Percentiles rank a stretch among this genome's conserved stretches.
Evolutionary conservation across 2,329 filamentous ascomycete species (phyloP).

Genomic region (Ascochyta pisi): DNA sequence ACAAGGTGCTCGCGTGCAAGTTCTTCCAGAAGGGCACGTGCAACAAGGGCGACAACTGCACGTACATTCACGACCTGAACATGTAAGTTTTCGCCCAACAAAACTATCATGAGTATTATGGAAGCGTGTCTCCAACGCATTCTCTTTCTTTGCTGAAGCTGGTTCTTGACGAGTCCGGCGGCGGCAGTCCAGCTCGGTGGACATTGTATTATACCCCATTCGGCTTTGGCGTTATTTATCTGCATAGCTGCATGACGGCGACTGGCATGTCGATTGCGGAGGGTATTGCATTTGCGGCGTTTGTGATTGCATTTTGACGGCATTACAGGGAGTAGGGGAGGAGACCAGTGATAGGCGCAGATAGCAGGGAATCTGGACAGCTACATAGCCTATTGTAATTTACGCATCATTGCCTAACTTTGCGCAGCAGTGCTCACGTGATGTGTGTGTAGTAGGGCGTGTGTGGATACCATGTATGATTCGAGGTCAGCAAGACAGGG

Average conservation of each 20-base stretch:
- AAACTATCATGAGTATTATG: too few relatives aligned
- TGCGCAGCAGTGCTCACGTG: too few relatives aligned
- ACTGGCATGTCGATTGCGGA: not conserved
- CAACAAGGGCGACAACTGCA: slow-evolving; percentile 75
- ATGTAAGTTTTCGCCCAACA: too few relatives aligned
- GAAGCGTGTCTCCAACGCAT: not conserved
- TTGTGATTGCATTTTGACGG: slow-evolving; percentile 8
- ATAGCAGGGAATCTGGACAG: not conserved
- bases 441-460: too few relatives aligned
- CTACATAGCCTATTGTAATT: slow-evolving; percentile 18
- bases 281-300: slow-evolving; percentile 12
- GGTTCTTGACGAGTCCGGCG: not conserved
- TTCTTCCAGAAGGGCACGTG: slow-evolving; percentile 76
- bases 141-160: not conserved
- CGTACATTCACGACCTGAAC: slow-evolving; percentile 69
- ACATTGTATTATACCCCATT: slow-evolving; percentile 17
- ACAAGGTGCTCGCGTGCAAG: slow-evolving; percentile 62
- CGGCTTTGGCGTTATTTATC: not conserved
- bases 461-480: too few relatives aligned
- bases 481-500: too few relatives aligned
- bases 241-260: slow-evolving; percentile 13
- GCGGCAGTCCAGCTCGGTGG: not conserved
- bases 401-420: too few relatives aligned
- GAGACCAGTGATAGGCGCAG: not conserved
- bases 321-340: slow-evolving; percentile 6